Evolutionary conservation across 805 yeast species (phyloP).

Genomic region (Starmerella sp.): DNA sequence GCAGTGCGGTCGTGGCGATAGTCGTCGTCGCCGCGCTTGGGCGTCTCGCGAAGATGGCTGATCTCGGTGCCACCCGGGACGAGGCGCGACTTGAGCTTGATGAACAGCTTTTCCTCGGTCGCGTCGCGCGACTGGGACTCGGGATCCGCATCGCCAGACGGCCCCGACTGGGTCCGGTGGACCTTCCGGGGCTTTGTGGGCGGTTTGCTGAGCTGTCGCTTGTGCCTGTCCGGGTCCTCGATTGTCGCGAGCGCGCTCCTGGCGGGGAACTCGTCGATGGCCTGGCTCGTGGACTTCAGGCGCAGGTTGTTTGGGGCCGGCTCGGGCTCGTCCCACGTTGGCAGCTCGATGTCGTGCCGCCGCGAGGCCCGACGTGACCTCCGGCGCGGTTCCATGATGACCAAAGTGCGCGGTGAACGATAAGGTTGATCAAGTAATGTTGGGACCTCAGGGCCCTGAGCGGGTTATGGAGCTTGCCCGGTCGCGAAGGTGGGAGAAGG

Average conservation of each 20-base stretch:
- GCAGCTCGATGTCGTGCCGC: conserved; percentile 2
- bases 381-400: conserved; percentile 4
- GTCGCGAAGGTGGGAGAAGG: not conserved
- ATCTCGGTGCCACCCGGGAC: conserved; percentile 14
- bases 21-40: conserved; percentile 11
- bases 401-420: conserved; percentile 1
- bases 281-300: conserved; percentile 12
- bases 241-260: conserved; percentile 8
- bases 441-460: not conserved
- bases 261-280: conserved; percentile 8
- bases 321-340: conserved; percentile 11
- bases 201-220: conserved; percentile 3
- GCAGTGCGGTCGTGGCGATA: conserved; percentile 15
- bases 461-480: no score
- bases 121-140: not conserved
- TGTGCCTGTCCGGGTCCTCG: conserved; percentile 14
- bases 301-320: not conserved
- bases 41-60: conserved; percentile 14
- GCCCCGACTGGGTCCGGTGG: not conserved
- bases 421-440: conserved; percentile 4
- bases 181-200: not conserved
- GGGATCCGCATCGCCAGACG: not conserved
- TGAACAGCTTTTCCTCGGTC: conserved; percentile 8
- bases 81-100: conserved; percentile 18
- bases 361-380: not conserved